These are phyloP conservation scores for Quercus wislizeni DNA, from an alignment of 306 rosid species.

Conservation along the genomic window DNA sequence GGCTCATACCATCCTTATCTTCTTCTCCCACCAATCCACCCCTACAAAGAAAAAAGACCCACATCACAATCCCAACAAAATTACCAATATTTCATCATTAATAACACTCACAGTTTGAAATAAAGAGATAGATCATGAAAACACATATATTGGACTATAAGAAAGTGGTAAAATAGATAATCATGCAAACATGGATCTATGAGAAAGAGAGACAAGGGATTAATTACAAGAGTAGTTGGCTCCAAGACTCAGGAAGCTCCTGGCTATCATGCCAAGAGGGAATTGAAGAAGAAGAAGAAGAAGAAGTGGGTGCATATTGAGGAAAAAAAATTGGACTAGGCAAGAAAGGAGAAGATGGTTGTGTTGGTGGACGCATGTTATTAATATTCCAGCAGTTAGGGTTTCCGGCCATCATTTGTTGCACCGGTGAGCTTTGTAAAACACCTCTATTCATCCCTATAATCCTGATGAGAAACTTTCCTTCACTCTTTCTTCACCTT, in stretches of 20 bases:
- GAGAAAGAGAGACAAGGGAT: not conserved
- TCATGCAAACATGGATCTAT: conserved; percentile 5
- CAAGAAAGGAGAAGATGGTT: conserved; percentile 54
- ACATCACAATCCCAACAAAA: not conserved
- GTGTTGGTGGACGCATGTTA: conserved; percentile 51
- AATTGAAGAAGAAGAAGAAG: conserved; percentile 42
- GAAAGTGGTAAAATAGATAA: not conserved
- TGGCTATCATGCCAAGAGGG: conserved; percentile 65
- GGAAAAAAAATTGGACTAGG: conserved; percentile 40
- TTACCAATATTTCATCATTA: not conserved
- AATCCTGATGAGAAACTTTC: not conserved
- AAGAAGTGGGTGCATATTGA: conserved; percentile 36
- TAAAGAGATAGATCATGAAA: not conserved
- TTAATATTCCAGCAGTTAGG: conserved; percentile 94
- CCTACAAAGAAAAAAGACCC: conserved; percentile 37
- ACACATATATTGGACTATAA: not conserved
- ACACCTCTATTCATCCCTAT: conserved; percentile 76
- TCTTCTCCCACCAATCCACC: conserved; percentile 68
- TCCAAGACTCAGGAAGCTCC: conserved; percentile 88
- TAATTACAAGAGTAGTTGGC: conserved; percentile 78
- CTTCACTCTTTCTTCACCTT: conserved; percentile 5
- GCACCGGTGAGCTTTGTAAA: conserved; percentile 83
- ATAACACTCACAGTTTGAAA: not conserved
- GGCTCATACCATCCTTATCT: conserved; percentile 49
- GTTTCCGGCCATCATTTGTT: conserved; percentile 90